Base-by-base conservation (phyloP, 495 filamentous ascomycete genomes). In the Melanomma pulvis-pyrius region DNA sequence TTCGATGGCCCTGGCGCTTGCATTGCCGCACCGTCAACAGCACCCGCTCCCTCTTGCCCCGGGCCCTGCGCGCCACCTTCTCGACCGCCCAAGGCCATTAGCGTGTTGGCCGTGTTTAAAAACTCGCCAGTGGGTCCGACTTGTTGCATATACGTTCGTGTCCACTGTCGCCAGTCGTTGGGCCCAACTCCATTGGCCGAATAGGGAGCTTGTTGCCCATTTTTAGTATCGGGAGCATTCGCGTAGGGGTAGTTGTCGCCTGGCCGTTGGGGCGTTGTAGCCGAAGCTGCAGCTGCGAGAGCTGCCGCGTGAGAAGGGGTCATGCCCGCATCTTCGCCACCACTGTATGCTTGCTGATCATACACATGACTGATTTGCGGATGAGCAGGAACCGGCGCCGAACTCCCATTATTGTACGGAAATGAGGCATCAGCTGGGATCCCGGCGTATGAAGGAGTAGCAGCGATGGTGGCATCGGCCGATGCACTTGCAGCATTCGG, bases 1-100 rank as follows among this genome's bases (percentile, higher is more conserved):
- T 19, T 39, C 1, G 41, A 51, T 6, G 36, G 50, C 26, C 50
- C 58, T 44, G 30, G 60, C 1, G 22, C 49, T 3, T 63, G 60
- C 60, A 69, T 48, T 26, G 50, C 29, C 19, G 61, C 39, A 19
- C 32, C 56, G 11, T 70, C 67, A 12, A 55, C 57, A 9, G 48
- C 12, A 12, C 48, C 61, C 7, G 56, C 12, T 6, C 21, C 49
- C 9, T 67, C 63, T 58, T 51, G 58, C 0, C 55, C 58, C 12
- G 62, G 51, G 46, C 41, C 63, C 26, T 66, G 68, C 8, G 62
- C 17, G 22, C 50, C 32, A 24, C 62, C 58, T 34, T 70, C 68
- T 26, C 68, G 62, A 7, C 68, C 68, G n/a, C 72, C 72, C 2
- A 72, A 44, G 0, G 65, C 58, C 69, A 74, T 70, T 26, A 74